Evolutionary conservation across 108 stramenopile species (phyloP), one percentile per base, ranked within the genome.

Genomic region (Ochromonas danica): DNA sequence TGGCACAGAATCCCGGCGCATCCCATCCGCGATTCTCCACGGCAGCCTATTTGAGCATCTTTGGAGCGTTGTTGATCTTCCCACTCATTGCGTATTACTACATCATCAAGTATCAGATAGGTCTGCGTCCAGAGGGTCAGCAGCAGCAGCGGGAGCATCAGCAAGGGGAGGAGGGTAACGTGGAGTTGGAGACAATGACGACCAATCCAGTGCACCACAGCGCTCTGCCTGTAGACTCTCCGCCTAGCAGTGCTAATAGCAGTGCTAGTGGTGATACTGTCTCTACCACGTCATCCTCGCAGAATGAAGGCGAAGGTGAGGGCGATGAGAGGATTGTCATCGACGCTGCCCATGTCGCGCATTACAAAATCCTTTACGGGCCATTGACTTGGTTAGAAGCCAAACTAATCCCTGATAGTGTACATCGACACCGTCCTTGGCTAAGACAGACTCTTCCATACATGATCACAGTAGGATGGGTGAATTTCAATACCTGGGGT

Each of bases 401-500:
- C 14, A 51, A 51, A 22, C 45, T 14, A 51, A 51, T 51, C 22
- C 45, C 45, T 51, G 14, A 51, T 51, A 51, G 22, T 14, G 22
- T 42, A 38, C 14, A 6, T 14, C 6, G 22, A 14, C 41, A 22
- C 22, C 22, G 67, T 6, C 67, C 67, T 14, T 70, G 67, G 67
- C 41, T 70, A 14, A 70, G 22, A 38, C 14, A 6, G 22, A 70
- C 67, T 22, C 6, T 70, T 14, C 67, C 67, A 38, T 70, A 70
- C 22, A 42, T 42, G 67, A 6, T 70, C 22, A 70, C 40, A 40
- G 41, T 70, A 70, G 67, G 67, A 42, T 70, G 36, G 36, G 67
- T 70, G 6, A 70, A 70, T 70, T 70, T 70, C 22, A 70, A 70
- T 22, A 70, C 67, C 6, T 70, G 67, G 67, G 67, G 67, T 14